These are phyloP conservation scores for Aspergillus texensis DNA, from an alignment of 2,329 filamentous ascomycete species.

Conservation along the genomic window DNA sequence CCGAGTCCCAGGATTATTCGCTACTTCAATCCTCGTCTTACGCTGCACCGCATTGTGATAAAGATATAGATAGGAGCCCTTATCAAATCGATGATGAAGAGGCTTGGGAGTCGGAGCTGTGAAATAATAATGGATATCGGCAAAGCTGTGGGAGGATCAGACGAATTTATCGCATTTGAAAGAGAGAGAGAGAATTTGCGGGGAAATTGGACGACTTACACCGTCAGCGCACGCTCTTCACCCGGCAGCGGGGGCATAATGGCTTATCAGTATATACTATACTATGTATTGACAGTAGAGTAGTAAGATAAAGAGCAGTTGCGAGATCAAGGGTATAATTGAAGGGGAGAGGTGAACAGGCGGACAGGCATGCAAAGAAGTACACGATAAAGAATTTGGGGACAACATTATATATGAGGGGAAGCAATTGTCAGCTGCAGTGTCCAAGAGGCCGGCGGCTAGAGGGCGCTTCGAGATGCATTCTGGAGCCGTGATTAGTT, in stretches of 20 bases:
- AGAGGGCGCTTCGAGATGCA: slow-evolving; percentile 23
- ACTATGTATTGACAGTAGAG: background rate
- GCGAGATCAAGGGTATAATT: background rate
- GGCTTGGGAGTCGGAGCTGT: slow-evolving; percentile 58
- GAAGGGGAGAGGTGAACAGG: background rate
- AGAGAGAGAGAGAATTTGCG: slow-evolving; percentile 13
- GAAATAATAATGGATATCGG: slow-evolving; percentile 68
- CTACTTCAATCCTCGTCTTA: slow-evolving; percentile 62
- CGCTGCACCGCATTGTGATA: slow-evolving; percentile 60
- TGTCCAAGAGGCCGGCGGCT: slow-evolving; percentile 23
- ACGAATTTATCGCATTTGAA: slow-evolving; percentile 2
- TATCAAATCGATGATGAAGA: slow-evolving; percentile 65
- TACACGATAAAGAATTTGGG: slow-evolving; percentile 3
- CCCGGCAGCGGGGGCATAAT: slow-evolving; percentile 50
- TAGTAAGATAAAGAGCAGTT: background rate
- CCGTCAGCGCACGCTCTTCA: slow-evolving; percentile 50
- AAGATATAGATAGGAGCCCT: slow-evolving; percentile 66
- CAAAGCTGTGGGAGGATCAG: slow-evolving; percentile 52
- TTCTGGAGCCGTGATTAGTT: slow-evolving; percentile 15
- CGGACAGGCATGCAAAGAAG: background rate
- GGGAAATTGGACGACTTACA: slow-evolving; percentile 41
- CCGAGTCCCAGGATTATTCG: slow-evolving; percentile 64
- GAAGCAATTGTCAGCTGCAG: slow-evolving; percentile 19
- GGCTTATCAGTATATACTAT: slow-evolving; percentile 3
- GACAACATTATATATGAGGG: slow-evolving; percentile 14